phyloP scores from a whole-genome alignment of 1,284 basidiomycete species.

The Cystobasidium pallidum region DNA sequence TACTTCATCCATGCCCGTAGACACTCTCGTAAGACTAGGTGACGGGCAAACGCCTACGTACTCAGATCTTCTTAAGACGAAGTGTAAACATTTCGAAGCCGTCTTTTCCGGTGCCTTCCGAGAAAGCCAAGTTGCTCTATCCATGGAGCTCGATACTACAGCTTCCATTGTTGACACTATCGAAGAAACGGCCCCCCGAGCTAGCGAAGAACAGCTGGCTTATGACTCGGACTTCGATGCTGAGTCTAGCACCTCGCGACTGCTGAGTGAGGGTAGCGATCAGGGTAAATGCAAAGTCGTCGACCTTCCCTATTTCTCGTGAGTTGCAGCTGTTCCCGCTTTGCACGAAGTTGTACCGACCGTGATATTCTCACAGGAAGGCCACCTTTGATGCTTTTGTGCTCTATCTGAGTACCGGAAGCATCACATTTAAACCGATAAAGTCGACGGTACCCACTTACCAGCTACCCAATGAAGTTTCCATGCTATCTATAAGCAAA shows the following conservation, averaged over 20 bases:
- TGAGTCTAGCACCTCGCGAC: too few species aligned
- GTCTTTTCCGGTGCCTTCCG: neutral
- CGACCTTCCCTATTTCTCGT: slow-evolving; percentile 12
- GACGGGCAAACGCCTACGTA: neutral
- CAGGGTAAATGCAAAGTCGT: neutral
- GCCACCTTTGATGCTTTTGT: slow-evolving; percentile 21
- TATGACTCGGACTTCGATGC: neutral
- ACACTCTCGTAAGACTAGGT: neutral
- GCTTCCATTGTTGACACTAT: too few species aligned
- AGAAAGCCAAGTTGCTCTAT: neutral
- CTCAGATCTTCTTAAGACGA: neutral
- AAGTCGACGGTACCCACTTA: neutral
- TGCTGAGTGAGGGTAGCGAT: neutral
- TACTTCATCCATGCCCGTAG: neutral
- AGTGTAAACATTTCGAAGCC: neutral
- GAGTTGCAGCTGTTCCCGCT: neutral
- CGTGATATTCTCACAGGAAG: neutral
- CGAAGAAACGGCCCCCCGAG: too few species aligned
- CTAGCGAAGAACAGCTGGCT: neutral
- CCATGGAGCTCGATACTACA: too few species aligned
- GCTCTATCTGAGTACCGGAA: neutral
- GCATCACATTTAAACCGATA: neutral
- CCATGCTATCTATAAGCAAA: neutral
- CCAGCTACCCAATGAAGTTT: neutral
- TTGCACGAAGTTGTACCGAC: neutral